Evolutionary conservation across 2,329 filamentous ascomycete species (phyloP).

Genomic region (Hypomyces rosellus): DNA sequence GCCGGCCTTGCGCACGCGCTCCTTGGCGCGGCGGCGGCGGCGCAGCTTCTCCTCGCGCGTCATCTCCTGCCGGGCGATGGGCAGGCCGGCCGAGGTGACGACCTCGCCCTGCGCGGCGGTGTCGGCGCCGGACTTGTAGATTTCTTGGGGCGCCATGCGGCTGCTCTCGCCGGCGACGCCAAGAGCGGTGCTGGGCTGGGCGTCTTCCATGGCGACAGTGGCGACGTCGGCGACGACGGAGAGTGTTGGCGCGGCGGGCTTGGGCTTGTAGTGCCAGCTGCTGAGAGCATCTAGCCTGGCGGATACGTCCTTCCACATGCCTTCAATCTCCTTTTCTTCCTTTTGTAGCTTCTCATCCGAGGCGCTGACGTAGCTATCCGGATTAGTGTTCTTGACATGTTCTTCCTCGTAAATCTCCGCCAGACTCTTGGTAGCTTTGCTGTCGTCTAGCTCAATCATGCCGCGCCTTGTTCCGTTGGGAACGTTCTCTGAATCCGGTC

Average conservation of each 20-base stretch:
- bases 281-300: conserved; percentile 80
- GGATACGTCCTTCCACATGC: conserved; percentile 75
- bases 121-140: conserved; percentile 77
- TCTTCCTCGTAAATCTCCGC: conserved; percentile 94
- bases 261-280: conserved; percentile 94
- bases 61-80: conserved; percentile 79
- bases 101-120: conserved; percentile 62
- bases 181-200: conserved; percentile 74
- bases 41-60: conserved; percentile 76
- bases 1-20: conserved; percentile 67
- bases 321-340: conserved; percentile 76
- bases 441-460: conserved; percentile 76
- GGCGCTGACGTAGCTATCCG: conserved; percentile 70
- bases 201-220: conserved; percentile 92
- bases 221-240: conserved; percentile 86
- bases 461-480: conserved; percentile 60
- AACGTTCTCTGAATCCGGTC: conserved; percentile 65
- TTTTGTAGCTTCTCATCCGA: conserved; percentile 75
- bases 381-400: conserved; percentile 70
- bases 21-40: conserved; percentile 74
- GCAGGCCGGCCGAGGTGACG: conserved; percentile 68
- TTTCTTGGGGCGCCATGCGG: conserved; percentile 86
- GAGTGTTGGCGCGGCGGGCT: conserved; percentile 71
- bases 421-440: conserved; percentile 77
- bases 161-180: conserved; percentile 62